Evolutionary conservation across 169 alveolate genomes (phyloP), one percentile per base, ranked within the genome.

Genomic region (Plasmodium vivax): DNA sequence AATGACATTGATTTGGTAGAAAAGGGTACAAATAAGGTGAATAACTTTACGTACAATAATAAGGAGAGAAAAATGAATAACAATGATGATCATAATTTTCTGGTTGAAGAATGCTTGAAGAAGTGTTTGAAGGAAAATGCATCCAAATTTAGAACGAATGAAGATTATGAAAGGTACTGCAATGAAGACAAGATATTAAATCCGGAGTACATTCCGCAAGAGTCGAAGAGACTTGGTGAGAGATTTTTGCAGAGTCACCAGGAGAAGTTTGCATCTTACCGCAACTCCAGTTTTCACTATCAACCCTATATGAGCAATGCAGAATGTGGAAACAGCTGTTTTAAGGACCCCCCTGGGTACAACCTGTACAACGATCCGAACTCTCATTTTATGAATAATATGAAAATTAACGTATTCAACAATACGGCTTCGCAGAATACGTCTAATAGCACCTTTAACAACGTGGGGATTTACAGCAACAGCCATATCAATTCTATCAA

Each of bases 81-180:
- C 47, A 43, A 88, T 62, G 77, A 68, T 68, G 94, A 88, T 19
- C 74, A 38, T 41, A 82, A 77, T 27, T 88, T 88, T 62, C 79
- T 71, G 72, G 83, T 80, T 79, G 85, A 88, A 41, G 94, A 88
- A 23, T 36, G 91, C 23, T 79, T 88, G 82, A 73, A 58, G 90
- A 88, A 88, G 58, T 77, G 90, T 14, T 45, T 88, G 90, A 88
- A 88, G 36, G 91, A 88, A 62, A 81, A 58, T 45, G 34, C 85
- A 38, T 54, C 90, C 41, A 77, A 88, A 32, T 88, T 88, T 62
- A 54, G 74, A 88, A 88, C 94, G 6, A 80, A 77, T 74, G 94
- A 88, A 80, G 94, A 88, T 58, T 88, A 58, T 88, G 94, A 88
- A 88, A 88, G 85, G 36, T 88, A 80, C 34, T 88, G 94, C 45